Evolutionary conservation across 2,329 filamentous ascomycete species (phyloP).

Genomic region (Cadophora malorum): DNA sequence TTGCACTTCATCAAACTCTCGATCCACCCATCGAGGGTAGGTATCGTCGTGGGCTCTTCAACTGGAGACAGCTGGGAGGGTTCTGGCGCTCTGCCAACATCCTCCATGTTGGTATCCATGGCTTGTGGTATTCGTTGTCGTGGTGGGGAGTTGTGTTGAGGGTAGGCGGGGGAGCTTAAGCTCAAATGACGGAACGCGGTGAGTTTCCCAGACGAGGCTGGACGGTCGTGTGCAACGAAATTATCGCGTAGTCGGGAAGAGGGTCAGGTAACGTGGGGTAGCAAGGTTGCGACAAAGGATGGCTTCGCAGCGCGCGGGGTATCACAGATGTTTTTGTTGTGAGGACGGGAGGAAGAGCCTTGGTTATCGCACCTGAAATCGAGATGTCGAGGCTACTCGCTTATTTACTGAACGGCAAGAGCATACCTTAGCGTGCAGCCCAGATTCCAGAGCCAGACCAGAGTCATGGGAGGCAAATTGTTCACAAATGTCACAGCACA

Average conservation of each 20-base stretch:
- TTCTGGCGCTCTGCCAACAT: constrained; percentile 86
- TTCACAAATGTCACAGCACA: background rate
- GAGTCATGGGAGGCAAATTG: constrained; percentile 1
- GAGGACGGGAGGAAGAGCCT: constrained; percentile 4
- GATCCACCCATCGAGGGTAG: constrained; percentile 97
- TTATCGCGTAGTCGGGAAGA: constrained; percentile 22
- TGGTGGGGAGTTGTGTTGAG: constrained; percentile 29
- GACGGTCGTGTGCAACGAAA: constrained; percentile 23
- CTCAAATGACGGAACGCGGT: constrained; percentile 39
- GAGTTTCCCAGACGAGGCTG: constrained; percentile 30
- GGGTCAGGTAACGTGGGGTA: constrained; percentile 9
- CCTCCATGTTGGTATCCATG: constrained; percentile 99
- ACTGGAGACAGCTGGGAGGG: constrained; percentile 76
- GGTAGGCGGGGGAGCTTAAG: constrained; percentile 36
- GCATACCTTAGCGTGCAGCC: constrained; percentile 1
- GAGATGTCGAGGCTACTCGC: constrained; percentile 22
- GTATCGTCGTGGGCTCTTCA: constrained; percentile 86
- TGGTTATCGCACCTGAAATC: constrained; percentile 11
- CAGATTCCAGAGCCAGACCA: constrained; percentile 8
- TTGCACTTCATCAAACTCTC: constrained; percentile 99
- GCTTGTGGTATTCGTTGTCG: constrained; percentile 30
- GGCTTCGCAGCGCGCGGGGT: constrained; percentile 32
- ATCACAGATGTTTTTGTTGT: constrained; percentile 36
- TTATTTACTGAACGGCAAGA: constrained; percentile 20
- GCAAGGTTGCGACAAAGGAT: constrained; percentile 26